Base-by-base conservation (phyloP, 2,329 filamentous ascomycete genomes). In the Ophiostoma fasciatum region DNA sequence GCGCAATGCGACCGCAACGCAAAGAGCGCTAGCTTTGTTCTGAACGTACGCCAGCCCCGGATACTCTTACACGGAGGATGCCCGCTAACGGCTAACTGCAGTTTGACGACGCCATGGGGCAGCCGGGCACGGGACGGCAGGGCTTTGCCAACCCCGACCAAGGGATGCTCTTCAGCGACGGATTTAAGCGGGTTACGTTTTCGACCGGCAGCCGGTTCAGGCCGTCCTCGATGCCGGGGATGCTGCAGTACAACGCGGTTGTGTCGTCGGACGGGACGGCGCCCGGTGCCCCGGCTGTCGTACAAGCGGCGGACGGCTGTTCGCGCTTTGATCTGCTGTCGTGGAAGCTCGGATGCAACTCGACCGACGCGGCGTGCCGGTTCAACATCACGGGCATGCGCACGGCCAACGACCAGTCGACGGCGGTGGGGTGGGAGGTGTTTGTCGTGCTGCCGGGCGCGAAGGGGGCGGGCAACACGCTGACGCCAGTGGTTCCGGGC, bases 321-420 rank as follows among this genome's bases (percentile, higher is more conserved):
- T 49, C 51, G 33, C 58, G 53, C 9, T 62, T 62, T 35, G 43
- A 49, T 33, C 57, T 62, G 36, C 47, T 55, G 23, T 48, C 57
- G 36, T 38, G 57, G 44, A 42, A 48, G n/a, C 38, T 62, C 19
- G 60, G 60, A 3, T 63, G 60, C 42, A 49, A 57, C 33, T 57
- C 57, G 2, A 45, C 21, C 2, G 48, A 47, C 2, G 41, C 44
- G 2, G 38, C 46, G 7, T 63, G 60, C 37, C 38, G 48, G 14
- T 61, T 61, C 45, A 51, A 49, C 12, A 50, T 62, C 39, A 56
- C 52, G 1, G 58, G 57, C 4, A 32, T 55, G 19, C 48, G 38
- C 12, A 31, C 20, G 10, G 29, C n/a, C 1, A 46, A 13, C 51
- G 49, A 36, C 45, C 56, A 34, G 26, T 39, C 10, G 27, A 35